A percentile compares a stretch with the other conserved stretches of the same genome.
phyloP scores from a whole-genome alignment of 2,329 filamentous ascomycete species.

The Emergomyces orientalis region DNA sequence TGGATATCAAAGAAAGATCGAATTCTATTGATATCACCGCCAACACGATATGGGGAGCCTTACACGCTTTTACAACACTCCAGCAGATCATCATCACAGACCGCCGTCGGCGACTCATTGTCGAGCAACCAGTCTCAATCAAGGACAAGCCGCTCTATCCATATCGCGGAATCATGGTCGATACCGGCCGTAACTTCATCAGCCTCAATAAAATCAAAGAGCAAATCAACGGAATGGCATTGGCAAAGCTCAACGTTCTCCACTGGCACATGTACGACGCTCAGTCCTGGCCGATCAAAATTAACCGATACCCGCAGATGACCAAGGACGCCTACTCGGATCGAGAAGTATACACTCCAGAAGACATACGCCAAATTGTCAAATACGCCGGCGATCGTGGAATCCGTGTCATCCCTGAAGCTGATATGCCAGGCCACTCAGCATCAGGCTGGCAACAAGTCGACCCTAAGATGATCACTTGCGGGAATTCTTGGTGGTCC shows the following conservation, averaged over 20 bases:
- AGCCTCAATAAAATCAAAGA: conserved; percentile 44
- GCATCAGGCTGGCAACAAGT: conserved; percentile 48
- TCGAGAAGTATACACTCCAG: conserved; percentile 39
- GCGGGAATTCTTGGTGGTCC: conserved; percentile 51
- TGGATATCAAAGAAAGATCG: conserved; percentile 36
- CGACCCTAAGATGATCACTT: conserved; percentile 48
- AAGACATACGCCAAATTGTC: conserved; percentile 38
- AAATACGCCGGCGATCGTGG: conserved; percentile 46
- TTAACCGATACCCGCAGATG: conserved; percentile 44
- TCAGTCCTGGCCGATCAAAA: conserved; percentile 48
- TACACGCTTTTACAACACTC: conserved; percentile 50
- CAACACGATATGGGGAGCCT: conserved; percentile 45
- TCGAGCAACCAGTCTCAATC: conserved; percentile 47
- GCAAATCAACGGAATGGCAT: conserved; percentile 47
- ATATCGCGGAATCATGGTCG: conserved; percentile 48
- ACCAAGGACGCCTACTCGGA: conserved; percentile 46
- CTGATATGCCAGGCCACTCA: conserved; percentile 54
- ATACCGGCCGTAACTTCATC: conserved; percentile 48
- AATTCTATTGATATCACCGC: conserved; percentile 39
- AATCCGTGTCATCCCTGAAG: conserved; percentile 52
- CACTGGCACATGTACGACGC: conserved; percentile 50
- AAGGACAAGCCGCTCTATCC: conserved; percentile 45
- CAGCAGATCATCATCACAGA: conserved; percentile 48
- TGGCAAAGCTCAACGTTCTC: conserved; percentile 49
- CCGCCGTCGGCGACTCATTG: conserved; percentile 36